Evolutionary conservation across 2,329 filamentous ascomycete genomes (phyloP), one percentile per base, ranked within the genome.

Genomic region (Corynespora cassiicola): DNA sequence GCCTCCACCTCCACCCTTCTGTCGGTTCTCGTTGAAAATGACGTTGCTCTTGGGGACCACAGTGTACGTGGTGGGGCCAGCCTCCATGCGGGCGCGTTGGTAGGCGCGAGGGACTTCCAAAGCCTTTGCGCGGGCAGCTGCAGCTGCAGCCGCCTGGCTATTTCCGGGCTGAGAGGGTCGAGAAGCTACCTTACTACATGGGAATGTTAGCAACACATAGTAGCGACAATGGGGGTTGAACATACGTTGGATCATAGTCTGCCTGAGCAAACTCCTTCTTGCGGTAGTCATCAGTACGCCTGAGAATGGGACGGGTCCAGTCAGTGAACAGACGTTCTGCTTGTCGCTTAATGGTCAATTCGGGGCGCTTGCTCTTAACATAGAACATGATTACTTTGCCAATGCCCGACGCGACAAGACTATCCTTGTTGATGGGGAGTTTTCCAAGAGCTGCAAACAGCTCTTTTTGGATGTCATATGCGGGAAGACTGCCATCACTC

Each of bases 351-450:
- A 99, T 96, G 45, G 79, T 80, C 4, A 86, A 76, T 70, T 97
- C 89, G 1, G 91, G 87, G 52, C 89, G 86, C 74, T 91, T 95
- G 75, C 88, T 95, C 71, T 91, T 91, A 33, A 91, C 96, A 73
- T 99, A 99, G 74, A 96, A 99, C 47, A 95, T 82, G 35, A 96
- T 87, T 31, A 99, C 90, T 68, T 96, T 96, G 63, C 94, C 94
- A 50, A 99, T 94, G 14, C 92, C 91, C 56, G 89, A 95, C 51
- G 90, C 91, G 15, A 95, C 79, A 10, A 99, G 79, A 2, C 87
- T 81, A 57, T 97, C 94, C 65, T 96, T 96, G 64, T 90, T 88
- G 52, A 97, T 90, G 5, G 90, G 90, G 5, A 97, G 79, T 58
- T 84, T 85, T 12, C 80, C 81, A 23, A 99, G 77, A 16, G 89